Conservation (phyloP, 2,329 filamentous ascomycete species). For the Gaeumannomyces tritici region DNA sequence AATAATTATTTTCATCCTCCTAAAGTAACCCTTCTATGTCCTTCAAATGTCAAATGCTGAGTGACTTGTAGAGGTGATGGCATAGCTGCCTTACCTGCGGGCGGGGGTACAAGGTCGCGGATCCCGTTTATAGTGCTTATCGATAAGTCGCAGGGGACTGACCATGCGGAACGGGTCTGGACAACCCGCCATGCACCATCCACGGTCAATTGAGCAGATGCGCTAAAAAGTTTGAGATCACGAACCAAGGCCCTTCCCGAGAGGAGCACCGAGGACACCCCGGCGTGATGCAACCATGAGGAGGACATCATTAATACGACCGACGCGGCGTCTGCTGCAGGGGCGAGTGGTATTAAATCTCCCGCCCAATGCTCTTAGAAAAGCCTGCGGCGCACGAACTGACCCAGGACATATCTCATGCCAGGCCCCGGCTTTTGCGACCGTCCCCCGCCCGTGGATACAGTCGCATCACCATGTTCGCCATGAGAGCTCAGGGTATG, state of each 20-base stretch:
- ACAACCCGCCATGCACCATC: background rate
- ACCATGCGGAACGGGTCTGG: too few relatives aligned
- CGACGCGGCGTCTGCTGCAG: conserved; percentile 19
- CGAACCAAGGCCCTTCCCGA: background rate
- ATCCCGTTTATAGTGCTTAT: too few relatives aligned
- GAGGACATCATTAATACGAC: conserved; percentile 24
- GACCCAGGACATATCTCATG: background rate
- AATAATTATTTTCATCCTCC: too few relatives aligned
- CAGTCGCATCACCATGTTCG: background rate
- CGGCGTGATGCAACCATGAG: conserved; percentile 18
- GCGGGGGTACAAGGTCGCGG: too few relatives aligned
- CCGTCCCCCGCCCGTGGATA: background rate
- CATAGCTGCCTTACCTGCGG: too few relatives aligned
- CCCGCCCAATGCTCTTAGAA: background rate
- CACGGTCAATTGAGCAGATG: background rate
- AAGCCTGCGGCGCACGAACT: background rate
- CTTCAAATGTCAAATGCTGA: too few relatives aligned
- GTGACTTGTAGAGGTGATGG: too few relatives aligned
- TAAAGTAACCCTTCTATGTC: too few relatives aligned
- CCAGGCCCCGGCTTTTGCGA: background rate
- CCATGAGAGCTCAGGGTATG: background rate
- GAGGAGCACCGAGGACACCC: background rate
- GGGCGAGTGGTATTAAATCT: conserved; percentile 17
- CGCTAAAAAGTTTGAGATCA: background rate
- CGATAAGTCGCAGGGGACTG: too few relatives aligned